A percentile compares a stretch with the other conserved stretches of the same genome.
phyloP scores from a whole-genome alignment of 2,329 filamentous ascomycete genomes.

The Dothidotthia symphoricarpi region DNA sequence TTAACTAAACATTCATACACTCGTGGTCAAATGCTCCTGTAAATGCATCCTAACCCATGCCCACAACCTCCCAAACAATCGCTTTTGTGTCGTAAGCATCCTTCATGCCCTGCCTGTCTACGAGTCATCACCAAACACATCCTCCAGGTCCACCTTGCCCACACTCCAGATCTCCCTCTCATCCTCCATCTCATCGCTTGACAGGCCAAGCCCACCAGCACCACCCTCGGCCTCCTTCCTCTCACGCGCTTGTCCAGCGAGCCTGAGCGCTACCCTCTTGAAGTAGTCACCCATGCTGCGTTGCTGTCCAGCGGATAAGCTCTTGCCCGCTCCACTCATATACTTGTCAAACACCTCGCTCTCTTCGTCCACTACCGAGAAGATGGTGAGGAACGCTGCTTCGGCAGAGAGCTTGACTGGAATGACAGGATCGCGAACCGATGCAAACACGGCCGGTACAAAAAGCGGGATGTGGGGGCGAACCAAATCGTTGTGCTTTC shows the following conservation, averaged over 20 bases:
- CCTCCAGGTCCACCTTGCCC: conserved; percentile 80
- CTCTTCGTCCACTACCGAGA: conserved; percentile 86
- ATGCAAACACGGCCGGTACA: conserved; percentile 81
- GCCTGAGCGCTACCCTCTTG: conserved; percentile 80
- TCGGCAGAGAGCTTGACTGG: conserved; percentile 95
- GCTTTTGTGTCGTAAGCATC: conserved; percentile 1
- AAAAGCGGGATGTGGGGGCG: conserved; percentile 77
- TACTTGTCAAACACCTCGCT: conserved; percentile 86
- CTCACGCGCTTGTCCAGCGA: conserved; percentile 85
- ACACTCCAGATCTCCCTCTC: conserved; percentile 96
- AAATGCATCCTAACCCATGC: conserved; percentile 5
- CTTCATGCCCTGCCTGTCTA: conserved; percentile 1
- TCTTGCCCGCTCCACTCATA: conserved; percentile 64
- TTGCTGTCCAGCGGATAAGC: conserved; percentile 70
- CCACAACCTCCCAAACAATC: neutral
- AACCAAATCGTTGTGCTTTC: conserved; percentile 74
- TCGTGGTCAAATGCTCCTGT: neutral
- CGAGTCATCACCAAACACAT: conserved; percentile 41
- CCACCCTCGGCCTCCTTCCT: conserved; percentile 89
- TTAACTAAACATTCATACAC: conserved; percentile 10
- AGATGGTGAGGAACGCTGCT: conserved; percentile 87
- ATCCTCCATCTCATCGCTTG: conserved; percentile 89
- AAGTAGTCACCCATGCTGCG: conserved; percentile 96
- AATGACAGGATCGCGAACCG: conserved; percentile 87
- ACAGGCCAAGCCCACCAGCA: conserved; percentile 77